Percentiles rank a stretch among this genome's conserved stretches.
These are phyloP conservation scores for Acanthamoeba rhysodes DNA, from an alignment of 208 protist species.

Conservation along the genomic window DNA sequence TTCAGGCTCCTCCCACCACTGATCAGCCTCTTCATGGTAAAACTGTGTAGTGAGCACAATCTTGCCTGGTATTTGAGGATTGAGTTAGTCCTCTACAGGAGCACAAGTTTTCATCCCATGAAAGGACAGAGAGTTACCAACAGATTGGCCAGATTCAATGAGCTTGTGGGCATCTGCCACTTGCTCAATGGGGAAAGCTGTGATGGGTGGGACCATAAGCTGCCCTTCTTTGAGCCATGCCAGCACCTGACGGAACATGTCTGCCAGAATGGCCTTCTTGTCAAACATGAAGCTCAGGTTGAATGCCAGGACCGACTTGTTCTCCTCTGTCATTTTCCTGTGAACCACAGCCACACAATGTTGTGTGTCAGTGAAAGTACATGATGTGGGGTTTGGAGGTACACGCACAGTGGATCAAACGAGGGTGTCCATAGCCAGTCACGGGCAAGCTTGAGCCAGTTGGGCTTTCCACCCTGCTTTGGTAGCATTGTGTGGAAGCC, in stretches of 20 bases:
- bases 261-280: conserved; percentile 1
- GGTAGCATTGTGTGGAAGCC: conserved; percentile 55
- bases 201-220: neutral
- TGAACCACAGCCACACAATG: neutral
- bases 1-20: neutral
- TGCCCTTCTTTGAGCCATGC: neutral
- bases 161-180: conserved; percentile 45
- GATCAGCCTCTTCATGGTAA: neutral
- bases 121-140: neutral
- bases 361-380: neutral
- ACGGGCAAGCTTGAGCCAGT: conserved; percentile 26
- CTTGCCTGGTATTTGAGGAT: neutral
- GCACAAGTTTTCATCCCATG: too few species aligned
- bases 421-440: conserved; percentile 53
- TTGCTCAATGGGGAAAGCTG: conserved; percentile 10
- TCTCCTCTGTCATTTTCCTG: conserved; percentile 48
- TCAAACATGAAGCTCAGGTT: conserved; percentile 67
- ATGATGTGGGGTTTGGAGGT: too few species aligned
- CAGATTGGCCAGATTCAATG: conserved; percentile 10
- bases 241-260: conserved; percentile 37
- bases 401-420: conserved; percentile 7
- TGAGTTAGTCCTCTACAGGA: too few species aligned
- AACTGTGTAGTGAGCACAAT: neutral
- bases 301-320: conserved; percentile 29
- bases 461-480: conserved; percentile 23